Base-by-base conservation (phyloP, 768 basidiomycete species). In the Kwoniella mangroviensis region DNA sequence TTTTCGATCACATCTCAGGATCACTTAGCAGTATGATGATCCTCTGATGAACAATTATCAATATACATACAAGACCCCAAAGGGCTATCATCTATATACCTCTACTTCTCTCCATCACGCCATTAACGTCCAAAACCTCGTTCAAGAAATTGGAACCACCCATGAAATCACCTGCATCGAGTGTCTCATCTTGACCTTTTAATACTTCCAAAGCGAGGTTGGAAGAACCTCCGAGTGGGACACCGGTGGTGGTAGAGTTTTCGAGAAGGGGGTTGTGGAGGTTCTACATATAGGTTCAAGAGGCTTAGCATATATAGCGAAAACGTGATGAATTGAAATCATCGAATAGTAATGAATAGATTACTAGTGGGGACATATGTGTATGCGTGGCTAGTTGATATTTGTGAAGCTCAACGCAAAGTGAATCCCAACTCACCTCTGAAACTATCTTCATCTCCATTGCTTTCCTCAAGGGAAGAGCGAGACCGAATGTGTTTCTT, bases 401-500 rank as follows among this genome's bases (percentile, higher is more conserved):
- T 21, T 12, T n/a, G 53, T n/a, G 12, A 54, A 3, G 11, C 53
- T 12, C 24, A n/a, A 54, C 53, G 21, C 11, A 11, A 19, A 13
- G 22, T 19, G 13, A 26, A 26, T 26, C 26, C 26, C 26, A 15
- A 85, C 90, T 73, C 76, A 95, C 95, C 67, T 88, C 83, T 42
- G 88, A 84, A 10, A 95, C 92, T 52, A 94, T 87, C 85, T 90
- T 91, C 79, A 94, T 89, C 83, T 99, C 97, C 97, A 98, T 98
- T 73, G 97, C 86, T 63, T 89, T 86, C 40, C 95, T 88, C 84
- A 96, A 88, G 1, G 97, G 97, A 21, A 91, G 90, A 80, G 93
- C 93, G 75, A 98, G 82, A 43, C 97, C 97, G 78, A 90, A 90
- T 41, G 90, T 81, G 82, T 93, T 89, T 55, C 95, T 89, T 80